A percentile compares a stretch with the other conserved stretches of the same genome.
Conservation (phyloP, 768 basidiomycete genomes). For the Multifurca ochricompacta region DNA sequence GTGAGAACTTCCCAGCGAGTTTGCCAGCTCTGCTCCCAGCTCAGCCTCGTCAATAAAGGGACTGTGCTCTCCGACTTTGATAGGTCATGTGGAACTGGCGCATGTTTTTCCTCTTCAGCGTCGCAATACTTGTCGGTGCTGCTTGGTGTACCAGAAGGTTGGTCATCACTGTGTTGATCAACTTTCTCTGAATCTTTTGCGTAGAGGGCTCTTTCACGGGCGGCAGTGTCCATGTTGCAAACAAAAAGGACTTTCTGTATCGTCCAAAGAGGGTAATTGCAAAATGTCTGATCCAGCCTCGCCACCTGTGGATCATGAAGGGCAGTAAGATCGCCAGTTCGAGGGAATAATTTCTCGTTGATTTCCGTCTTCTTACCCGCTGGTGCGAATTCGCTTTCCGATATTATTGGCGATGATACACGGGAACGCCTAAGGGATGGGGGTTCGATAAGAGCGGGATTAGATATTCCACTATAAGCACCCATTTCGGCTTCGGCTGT, state of each 20-base stretch:
- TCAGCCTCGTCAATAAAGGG: slow-evolving; percentile 4
- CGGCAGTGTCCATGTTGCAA: slow-evolving; percentile 38
- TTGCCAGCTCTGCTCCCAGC: slow-evolving; percentile 18
- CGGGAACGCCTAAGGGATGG: slow-evolving; percentile 9
- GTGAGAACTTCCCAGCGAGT: slow-evolving; percentile 22
- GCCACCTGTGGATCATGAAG: slow-evolving; percentile 50
- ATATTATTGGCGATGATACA: not conserved
- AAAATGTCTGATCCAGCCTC: slow-evolving; percentile 53
- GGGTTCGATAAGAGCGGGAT: not conserved
- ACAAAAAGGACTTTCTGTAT: slow-evolving; percentile 60
- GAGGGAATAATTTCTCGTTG: slow-evolving; percentile 39
- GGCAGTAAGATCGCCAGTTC: slow-evolving; percentile 52
- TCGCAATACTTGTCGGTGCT: not conserved
- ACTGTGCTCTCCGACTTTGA: not conserved
- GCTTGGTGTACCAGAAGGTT: not conserved
- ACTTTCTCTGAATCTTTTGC: not conserved
- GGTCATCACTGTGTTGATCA: not conserved
- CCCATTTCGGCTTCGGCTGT: slow-evolving; percentile 13
- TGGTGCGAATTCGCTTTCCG: not conserved
- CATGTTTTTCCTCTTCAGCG: not conserved
- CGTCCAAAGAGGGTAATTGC: slow-evolving; percentile 52
- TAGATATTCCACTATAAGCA: slow-evolving; percentile 23
- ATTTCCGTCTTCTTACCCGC: slow-evolving; percentile 15
- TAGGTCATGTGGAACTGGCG: not conserved
- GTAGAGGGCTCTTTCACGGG: not conserved